Evolutionary conservation across 805 yeast species (phyloP).

Genomic region (Pichia insulana): DNA sequence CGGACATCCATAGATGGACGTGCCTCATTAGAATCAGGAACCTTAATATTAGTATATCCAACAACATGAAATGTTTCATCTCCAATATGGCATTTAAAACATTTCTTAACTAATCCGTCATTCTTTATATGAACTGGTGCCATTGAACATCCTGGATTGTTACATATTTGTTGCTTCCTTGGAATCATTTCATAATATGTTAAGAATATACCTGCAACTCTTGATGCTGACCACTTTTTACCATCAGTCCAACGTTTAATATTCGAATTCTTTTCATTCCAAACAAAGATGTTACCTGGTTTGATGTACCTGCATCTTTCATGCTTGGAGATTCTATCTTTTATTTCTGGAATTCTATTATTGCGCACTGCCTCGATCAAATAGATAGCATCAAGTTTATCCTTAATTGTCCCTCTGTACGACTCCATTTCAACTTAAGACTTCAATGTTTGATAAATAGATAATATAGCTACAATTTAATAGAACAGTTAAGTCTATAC

Average conservation of each 20-base stretch:
- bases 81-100: constrained; percentile 41
- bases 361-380: constrained; percentile 57
- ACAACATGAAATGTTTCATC: constrained; percentile 53
- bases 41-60: constrained; percentile 32
- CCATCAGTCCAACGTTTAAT: constrained; percentile 80
- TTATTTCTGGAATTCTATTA: constrained; percentile 48
- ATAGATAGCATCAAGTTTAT: constrained; percentile 54
- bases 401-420: constrained; percentile 49
- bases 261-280: constrained; percentile 66
- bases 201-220: constrained; percentile 57
- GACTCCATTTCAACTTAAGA: constrained; percentile 52
- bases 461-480: too few relatives aligned
- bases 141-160: constrained; percentile 3
- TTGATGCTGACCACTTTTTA: constrained; percentile 60
- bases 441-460: too few relatives aligned
- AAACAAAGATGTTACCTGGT: constrained; percentile 56
- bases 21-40: constrained; percentile 12
- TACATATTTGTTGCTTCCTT: constrained; percentile 9
- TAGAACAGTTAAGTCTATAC: too few relatives aligned
- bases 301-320: constrained; percentile 43
- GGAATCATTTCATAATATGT: constrained; percentile 54
- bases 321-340: constrained; percentile 45
- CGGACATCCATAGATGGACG: constrained; percentile 40
- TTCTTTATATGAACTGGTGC: constrained; percentile 33
- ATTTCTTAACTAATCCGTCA: constrained; percentile 56